Conservation (phyloP, 2,329 filamentous ascomycete species). For the Fusarium euwallaceae region DNA sequence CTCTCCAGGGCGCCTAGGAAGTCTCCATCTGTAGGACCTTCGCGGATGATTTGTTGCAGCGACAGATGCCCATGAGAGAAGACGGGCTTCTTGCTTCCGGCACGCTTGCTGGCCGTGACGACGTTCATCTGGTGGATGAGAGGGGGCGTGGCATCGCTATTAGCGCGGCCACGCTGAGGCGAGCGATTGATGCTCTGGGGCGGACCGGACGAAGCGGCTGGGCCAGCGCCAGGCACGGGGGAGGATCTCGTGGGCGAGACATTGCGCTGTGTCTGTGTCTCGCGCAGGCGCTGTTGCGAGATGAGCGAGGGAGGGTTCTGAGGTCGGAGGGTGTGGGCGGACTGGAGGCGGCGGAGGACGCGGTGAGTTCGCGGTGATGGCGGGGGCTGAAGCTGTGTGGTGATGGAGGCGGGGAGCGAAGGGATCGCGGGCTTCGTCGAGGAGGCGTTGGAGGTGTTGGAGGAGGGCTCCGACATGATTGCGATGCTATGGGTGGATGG, state of each 20-base stretch:
- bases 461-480: slow-evolving; percentile 41
- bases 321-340: slow-evolving; percentile 75
- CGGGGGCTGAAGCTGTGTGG: slow-evolving; percentile 65
- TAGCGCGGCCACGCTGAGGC: slow-evolving; percentile 73
- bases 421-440: slow-evolving; percentile 37
- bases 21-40: slow-evolving; percentile 82
- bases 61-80: slow-evolving; percentile 69
- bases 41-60: slow-evolving; percentile 82
- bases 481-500: slow-evolving; percentile 13
- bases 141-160: slow-evolving; percentile 74
- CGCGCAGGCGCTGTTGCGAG: slow-evolving; percentile 71
- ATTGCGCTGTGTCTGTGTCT: slow-evolving; percentile 57
- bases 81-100: slow-evolving; percentile 58
- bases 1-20: slow-evolving; percentile 76
- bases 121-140: slow-evolving; percentile 55
- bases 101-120: slow-evolving; percentile 52
- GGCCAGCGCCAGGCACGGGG: slow-evolving; percentile 13
- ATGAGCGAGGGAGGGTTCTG: slow-evolving; percentile 67
- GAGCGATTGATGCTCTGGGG: slow-evolving; percentile 52
- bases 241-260: slow-evolving; percentile 50
- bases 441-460: slow-evolving; percentile 28
- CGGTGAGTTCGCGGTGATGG: slow-evolving; percentile 75
- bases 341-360: slow-evolving; percentile 79
- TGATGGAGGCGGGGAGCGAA: slow-evolving; percentile 45
- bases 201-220: slow-evolving; percentile 16